These are phyloP conservation scores for Geosmithia morbida DNA, from an alignment of 2,329 filamentous ascomycete species.

Conservation along the genomic window DNA sequence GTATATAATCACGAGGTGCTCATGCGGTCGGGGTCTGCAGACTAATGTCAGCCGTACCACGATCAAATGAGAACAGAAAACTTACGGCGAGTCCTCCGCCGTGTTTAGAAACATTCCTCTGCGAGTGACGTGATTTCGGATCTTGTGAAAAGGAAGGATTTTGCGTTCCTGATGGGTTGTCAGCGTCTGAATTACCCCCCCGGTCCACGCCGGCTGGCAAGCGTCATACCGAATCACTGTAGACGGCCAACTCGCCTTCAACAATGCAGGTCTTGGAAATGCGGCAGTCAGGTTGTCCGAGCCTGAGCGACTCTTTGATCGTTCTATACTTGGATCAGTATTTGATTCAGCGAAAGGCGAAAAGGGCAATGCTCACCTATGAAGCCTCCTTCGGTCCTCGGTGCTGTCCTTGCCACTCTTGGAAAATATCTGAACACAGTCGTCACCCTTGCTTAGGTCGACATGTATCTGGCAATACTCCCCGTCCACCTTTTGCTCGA, in stretches of 20 bases:
- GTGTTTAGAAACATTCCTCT: slow-evolving; percentile 57
- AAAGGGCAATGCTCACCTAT: slow-evolving; percentile 24
- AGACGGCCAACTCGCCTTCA: slow-evolving; percentile 73
- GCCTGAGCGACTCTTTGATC: slow-evolving; percentile 48
- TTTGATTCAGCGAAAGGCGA: not conserved
- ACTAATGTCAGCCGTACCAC: not conserved
- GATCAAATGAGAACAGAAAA: slow-evolving; percentile 2
- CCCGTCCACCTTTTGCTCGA: slow-evolving; percentile 74
- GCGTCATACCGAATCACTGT: slow-evolving; percentile 40
- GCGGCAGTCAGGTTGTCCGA: slow-evolving; percentile 42
- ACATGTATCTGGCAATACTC: slow-evolving; percentile 87
- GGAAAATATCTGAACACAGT: slow-evolving; percentile 68
- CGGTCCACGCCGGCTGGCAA: not conserved
- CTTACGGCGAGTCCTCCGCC: slow-evolving; percentile 52
- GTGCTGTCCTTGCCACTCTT: slow-evolving; percentile 90
- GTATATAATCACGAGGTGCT: slow-evolving; percentile 49
- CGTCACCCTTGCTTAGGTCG: slow-evolving; percentile 36
- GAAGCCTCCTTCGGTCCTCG: slow-evolving; percentile 46
- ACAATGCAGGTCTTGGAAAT: slow-evolving; percentile 58
- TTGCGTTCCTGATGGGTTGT: slow-evolving; percentile 29
- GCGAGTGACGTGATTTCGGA: slow-evolving; percentile 65
- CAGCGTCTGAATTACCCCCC: slow-evolving; percentile 4
- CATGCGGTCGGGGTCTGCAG: slow-evolving; percentile 28
- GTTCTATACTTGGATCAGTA: slow-evolving; percentile 17
- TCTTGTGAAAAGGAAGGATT: slow-evolving; percentile 66